Base-by-base conservation (phyloP, 768 basidiomycete species). In the Macrolepiota dolichaula region DNA sequence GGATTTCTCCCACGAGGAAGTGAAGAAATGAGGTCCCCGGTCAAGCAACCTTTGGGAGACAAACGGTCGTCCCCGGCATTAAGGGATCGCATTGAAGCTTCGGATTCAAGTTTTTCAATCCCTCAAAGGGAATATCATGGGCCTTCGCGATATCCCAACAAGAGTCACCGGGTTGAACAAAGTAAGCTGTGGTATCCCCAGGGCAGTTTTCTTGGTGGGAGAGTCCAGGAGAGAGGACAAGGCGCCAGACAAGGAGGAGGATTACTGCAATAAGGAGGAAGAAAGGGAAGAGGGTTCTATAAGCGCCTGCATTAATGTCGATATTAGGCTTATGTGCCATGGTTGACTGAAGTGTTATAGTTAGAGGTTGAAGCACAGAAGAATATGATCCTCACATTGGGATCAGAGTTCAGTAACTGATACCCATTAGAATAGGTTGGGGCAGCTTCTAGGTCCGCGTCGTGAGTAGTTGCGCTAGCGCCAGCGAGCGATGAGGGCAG, bases 221-320 rank as follows among this genome's bases (percentile, higher is more conserved):
- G 49, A 84, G 74, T 4, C 71, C 70, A 1, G 80, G 79, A 5
- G 75, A 76, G 37, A 82, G 64, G 15, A 85, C 74, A 49, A 88
- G 77, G 11, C 86, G 83, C 83, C 85, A 88, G 62, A 87, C 72
- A 57, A 88, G 80, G 12, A 90, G 77, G 42, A 90, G 78, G 19
- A 84, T 62, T 57, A 85, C 86, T 11, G 81, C 83, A 46, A 89
- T 79, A 52, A 88, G 80, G 60, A 90, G 84, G 76, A 89, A 86
- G 75, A 89, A 90, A 6, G 88, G 88, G 67, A 87, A 85, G 6
- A 90, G 77, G 0, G 85, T 80, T 24, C 83, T 81, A 66, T 88
- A 88, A 5, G 83, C 76, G 10, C 72, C 69, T n/a, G 76, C 67
- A 56, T 76, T 77, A 52, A 74, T 66, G 62, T 67, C 62, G 7